These are phyloP conservation scores for Arachnopeziza araneosa DNA, from an alignment of 2,329 filamentous ascomycete genomes.

Conservation along the genomic window DNA sequence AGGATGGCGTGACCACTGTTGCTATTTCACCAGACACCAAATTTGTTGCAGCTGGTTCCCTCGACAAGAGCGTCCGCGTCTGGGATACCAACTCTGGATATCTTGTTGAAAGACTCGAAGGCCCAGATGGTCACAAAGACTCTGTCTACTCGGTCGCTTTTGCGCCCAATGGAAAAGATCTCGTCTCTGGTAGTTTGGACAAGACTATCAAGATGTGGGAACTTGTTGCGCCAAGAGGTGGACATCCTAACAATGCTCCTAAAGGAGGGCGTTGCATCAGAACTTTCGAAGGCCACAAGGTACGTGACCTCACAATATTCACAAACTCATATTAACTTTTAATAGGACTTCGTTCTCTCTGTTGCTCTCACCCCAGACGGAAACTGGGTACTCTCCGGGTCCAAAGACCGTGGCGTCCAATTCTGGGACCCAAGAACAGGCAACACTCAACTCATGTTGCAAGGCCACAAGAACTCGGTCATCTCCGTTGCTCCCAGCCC, in stretches of 20 bases:
- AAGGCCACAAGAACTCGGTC: constrained; percentile 98
- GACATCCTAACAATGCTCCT: constrained; percentile 58
- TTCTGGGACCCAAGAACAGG: constrained; percentile 97
- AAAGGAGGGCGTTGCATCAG: constrained; percentile 92
- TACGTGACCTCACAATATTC: constrained; percentile 37
- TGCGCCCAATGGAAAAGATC: constrained; percentile 83
- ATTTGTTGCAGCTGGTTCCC: constrained; percentile 86
- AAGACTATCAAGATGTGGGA: constrained; percentile 99
- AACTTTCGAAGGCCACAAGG: constrained; percentile 95
- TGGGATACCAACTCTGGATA: constrained; percentile 88
- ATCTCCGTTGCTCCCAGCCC: constrained; percentile 96
- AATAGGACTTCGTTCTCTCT: constrained; percentile 87
- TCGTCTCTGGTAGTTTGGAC: constrained; percentile 91
- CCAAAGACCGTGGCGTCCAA: constrained; percentile 94
- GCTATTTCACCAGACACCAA: constrained; percentile 95
- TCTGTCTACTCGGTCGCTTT: constrained; percentile 97
- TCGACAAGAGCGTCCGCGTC: constrained; percentile 96
- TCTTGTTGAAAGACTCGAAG: constrained; percentile 86
- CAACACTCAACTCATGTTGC: constrained; percentile 93
- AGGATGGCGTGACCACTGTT: constrained; percentile 95
- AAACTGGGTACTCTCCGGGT: constrained; percentile 93
- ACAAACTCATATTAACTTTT: constrained; percentile 14
- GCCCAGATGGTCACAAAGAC: constrained; percentile 90
- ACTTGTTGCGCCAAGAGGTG: constrained; percentile 64
- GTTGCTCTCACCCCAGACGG: constrained; percentile 93